Percentiles rank a stretch among this genome's conserved stretches.
Evolutionary conservation across 306 rosid species (phyloP).

Genomic region (Trifolium pratense): DNA sequence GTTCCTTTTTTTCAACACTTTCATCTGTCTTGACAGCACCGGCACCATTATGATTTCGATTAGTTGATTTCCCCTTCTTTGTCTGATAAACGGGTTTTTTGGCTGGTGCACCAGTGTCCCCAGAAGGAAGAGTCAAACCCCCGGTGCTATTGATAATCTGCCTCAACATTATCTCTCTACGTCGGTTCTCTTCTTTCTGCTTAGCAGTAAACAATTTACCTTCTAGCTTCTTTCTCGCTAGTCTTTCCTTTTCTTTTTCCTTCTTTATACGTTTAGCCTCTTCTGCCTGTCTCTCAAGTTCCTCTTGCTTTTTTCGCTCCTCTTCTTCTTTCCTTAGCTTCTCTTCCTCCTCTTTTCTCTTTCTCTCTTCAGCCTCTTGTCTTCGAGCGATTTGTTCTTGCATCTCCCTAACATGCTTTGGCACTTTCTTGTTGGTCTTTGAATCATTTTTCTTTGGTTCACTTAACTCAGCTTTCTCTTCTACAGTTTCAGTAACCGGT

Average conservation of each 20-base stretch:
- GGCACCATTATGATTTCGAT: slow-evolving; percentile 64
- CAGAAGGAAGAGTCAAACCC: slow-evolving; percentile 49
- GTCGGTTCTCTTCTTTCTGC: slow-evolving; percentile 87
- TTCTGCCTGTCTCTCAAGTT: slow-evolving; percentile 80
- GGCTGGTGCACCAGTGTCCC: slow-evolving; percentile 61
- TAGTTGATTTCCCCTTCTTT: slow-evolving; percentile 65
- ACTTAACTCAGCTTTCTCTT: slow-evolving; percentile 48
- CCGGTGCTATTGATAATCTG: slow-evolving; percentile 71
- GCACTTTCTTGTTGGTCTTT: slow-evolving; percentile 86
- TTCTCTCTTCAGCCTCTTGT: slow-evolving; percentile 83
- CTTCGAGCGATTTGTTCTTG: slow-evolving; percentile 91
- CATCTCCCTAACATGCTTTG: slow-evolving; percentile 99
- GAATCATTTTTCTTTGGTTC: slow-evolving; percentile 75
- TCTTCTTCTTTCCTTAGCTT: slow-evolving; percentile 89
- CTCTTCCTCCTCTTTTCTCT: slow-evolving; percentile 85
- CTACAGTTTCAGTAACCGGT: slow-evolving; percentile 51
- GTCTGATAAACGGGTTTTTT: slow-evolving; percentile 83
- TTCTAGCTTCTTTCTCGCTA: slow-evolving; percentile 64
- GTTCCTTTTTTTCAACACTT: slow-evolving; percentile 60
- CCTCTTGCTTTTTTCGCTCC: slow-evolving; percentile 77
- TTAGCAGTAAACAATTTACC: slow-evolving; percentile 74
- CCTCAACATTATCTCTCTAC: slow-evolving; percentile 80
- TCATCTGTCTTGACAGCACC: slow-evolving; percentile 58
- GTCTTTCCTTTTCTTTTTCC: slow-evolving; percentile 90
- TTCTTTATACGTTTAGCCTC: slow-evolving; percentile 82